Percentiles rank a stretch among this genome's conserved stretches.
These are phyloP conservation scores for Malassezia sympodialis DNA, from an alignment of 1,284 basidiomycete genomes.

Conservation along the genomic window DNA sequence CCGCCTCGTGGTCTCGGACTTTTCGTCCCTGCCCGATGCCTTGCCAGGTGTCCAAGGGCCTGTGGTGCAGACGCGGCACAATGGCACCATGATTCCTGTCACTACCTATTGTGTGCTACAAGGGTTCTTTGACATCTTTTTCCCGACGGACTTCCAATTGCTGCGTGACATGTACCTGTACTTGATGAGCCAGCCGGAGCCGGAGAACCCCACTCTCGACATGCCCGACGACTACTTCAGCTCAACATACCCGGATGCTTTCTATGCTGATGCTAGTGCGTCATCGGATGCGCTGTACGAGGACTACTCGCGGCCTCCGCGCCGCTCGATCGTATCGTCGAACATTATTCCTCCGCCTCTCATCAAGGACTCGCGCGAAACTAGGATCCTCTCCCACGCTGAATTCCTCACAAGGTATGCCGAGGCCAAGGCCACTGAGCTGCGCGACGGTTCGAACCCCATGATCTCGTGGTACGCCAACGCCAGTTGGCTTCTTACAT, in stretches of 20 bases:
- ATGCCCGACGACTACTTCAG: conserved; percentile 2
- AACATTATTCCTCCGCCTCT: conserved; percentile 14
- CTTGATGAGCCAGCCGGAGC: conserved; percentile 26
- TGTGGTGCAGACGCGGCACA: conserved; percentile 87
- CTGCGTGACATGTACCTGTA: conserved; percentile 50
- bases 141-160: conserved; percentile 81
- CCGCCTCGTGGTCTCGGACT: conserved; percentile 83
- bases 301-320: conserved; percentile 2
- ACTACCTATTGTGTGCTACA: conserved; percentile 82
- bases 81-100: conserved; percentile 67
- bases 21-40: conserved; percentile 74
- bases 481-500: conserved; percentile 56
- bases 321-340: not conserved
- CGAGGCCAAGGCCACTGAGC: conserved; percentile 58
- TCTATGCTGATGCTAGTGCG: not conserved
- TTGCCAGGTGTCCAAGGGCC: conserved; percentile 75
- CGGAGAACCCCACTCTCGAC: not conserved
- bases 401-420: conserved; percentile 75
- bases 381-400: conserved; percentile 52
- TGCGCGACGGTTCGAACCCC: conserved; percentile 73
- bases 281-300: not conserved
- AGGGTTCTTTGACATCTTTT: conserved; percentile 98
- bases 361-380: not conserved
- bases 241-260: conserved; percentile 1
- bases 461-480: conserved; percentile 77